Evolutionary conservation across 345 rosid genomes (phyloP).

Genomic region (Aquilaria malaccensis): DNA sequence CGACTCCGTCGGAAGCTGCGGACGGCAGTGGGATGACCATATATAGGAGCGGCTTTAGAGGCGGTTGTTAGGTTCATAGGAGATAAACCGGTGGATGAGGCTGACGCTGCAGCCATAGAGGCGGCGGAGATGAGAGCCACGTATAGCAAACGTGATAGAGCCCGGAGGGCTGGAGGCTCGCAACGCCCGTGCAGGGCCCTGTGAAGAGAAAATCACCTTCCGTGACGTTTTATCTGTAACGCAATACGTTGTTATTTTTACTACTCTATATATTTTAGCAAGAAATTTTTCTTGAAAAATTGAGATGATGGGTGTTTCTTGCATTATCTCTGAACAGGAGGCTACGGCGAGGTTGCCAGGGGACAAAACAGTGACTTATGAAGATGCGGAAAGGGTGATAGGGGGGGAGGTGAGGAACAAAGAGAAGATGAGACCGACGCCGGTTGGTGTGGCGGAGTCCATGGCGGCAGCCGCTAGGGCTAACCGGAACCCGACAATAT

Average conservation of each 20-base stretch:
- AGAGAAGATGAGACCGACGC: conserved; percentile 27
- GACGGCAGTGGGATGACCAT: conserved; percentile 24
- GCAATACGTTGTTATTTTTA: background rate
- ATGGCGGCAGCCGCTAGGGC: conserved; percentile 45
- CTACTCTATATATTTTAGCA: no score
- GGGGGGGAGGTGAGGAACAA: conserved; percentile 42
- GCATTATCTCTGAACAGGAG: conserved; percentile 20
- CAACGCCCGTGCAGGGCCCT: conserved; percentile 19
- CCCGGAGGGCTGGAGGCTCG: conserved; percentile 32
- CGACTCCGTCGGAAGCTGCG: conserved; percentile 14
- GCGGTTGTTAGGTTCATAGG: conserved; percentile 35
- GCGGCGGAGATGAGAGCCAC: conserved; percentile 47
- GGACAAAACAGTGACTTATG: conserved; percentile 41
- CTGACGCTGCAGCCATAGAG: conserved; percentile 48
- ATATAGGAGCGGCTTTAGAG: conserved; percentile 49
- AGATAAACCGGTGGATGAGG: conserved; percentile 42
- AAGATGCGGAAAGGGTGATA: conserved; percentile 46
- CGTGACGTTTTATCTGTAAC: conserved; percentile 36
- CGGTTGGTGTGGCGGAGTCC: conserved; percentile 52
- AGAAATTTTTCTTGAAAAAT: no score
- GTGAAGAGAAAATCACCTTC: conserved; percentile 32
- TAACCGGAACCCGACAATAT: conserved; percentile 19
- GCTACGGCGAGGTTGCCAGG: conserved; percentile 30
- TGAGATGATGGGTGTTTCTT: background rate
- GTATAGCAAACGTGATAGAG: conserved; percentile 11